These are phyloP conservation scores for Sporothrix dimorphospora DNA, from an alignment of 2,329 filamentous ascomycete genomes.

Conservation along the genomic window DNA sequence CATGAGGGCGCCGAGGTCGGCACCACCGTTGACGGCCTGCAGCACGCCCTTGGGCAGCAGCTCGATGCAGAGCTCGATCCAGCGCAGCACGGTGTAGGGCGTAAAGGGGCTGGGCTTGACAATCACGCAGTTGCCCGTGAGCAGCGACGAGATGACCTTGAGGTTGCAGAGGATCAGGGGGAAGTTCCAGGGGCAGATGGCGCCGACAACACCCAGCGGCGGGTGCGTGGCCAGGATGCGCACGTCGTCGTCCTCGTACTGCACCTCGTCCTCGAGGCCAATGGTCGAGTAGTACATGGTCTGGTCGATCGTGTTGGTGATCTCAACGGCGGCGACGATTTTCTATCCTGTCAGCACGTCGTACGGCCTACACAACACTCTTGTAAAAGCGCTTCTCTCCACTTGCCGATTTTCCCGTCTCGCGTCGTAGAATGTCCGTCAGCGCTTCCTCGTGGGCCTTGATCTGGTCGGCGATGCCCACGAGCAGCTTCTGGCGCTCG, in stretches of 20 bases:
- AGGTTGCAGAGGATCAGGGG: constrained; percentile 49
- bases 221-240: constrained; percentile 48
- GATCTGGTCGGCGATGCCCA: constrained; percentile 47
- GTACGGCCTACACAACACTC: no score
- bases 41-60: constrained; percentile 45
- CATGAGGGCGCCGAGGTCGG: constrained; percentile 57
- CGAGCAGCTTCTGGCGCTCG: constrained; percentile 48
- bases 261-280: constrained; percentile 50
- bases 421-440: constrained; percentile 49
- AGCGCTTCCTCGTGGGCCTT: constrained; percentile 48
- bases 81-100: constrained; percentile 55
- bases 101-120: constrained; percentile 63
- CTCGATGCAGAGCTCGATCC: constrained; percentile 52
- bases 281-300: constrained; percentile 44
- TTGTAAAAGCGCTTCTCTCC: no score
- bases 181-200: constrained; percentile 66
- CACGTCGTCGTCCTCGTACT: constrained; percentile 51
- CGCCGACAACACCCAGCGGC: constrained; percentile 55
- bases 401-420: constrained; percentile 55
- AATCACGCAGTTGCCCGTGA: constrained; percentile 59
- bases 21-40: constrained; percentile 58
- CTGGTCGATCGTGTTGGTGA: constrained; percentile 44
- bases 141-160: constrained; percentile 52
- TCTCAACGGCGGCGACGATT: constrained; percentile 45
- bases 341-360: constrained; percentile 29